Conservation (phyloP, 768 basidiomycete genomes). For the Lepiota subincarnata region DNA sequence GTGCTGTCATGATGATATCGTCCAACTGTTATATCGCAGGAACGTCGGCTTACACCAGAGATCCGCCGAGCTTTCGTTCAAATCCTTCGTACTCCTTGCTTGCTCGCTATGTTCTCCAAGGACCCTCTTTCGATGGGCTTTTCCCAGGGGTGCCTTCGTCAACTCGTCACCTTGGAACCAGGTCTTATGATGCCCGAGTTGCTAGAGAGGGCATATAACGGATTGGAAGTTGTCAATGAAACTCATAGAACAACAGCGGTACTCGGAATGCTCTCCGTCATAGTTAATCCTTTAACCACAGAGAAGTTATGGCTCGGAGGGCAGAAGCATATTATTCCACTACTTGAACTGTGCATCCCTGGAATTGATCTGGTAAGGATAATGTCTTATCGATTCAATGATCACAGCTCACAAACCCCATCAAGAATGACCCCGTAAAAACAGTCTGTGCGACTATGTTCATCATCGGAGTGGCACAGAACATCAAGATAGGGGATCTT, state of each 20-base stretch:
- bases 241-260: constrained; percentile 93
- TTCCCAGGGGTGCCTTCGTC: constrained; percentile 75
- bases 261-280: constrained; percentile 75
- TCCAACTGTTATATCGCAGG: constrained; percentile 30
- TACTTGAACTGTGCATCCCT: constrained; percentile 85
- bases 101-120: constrained; percentile 90
- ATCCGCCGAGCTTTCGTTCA: constrained; percentile 83
- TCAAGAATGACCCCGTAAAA: constrained; percentile 75
- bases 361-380: constrained; percentile 80
- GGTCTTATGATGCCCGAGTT: constrained; percentile 85
- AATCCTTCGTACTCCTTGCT: constrained; percentile 77
- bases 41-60: constrained; percentile 70
- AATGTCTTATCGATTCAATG: not conserved
- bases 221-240: constrained; percentile 91
- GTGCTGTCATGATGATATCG: not conserved
- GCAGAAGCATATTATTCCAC: constrained; percentile 81
- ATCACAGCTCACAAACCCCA: not conserved
- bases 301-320: constrained; percentile 81
- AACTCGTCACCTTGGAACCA: constrained; percentile 78
- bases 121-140: constrained; percentile 77
- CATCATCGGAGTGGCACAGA: constrained; percentile 67
- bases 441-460: constrained; percentile 79
- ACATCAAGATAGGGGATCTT: constrained; percentile 75
- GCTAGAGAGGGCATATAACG: constrained; percentile 86
- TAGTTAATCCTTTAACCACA: constrained; percentile 71